A percentile compares a stretch with the other conserved stretches of the same genome.
These are phyloP conservation scores for Nemania abortiva DNA, from an alignment of 2,329 filamentous ascomycete genomes.

Conservation along the genomic window DNA sequence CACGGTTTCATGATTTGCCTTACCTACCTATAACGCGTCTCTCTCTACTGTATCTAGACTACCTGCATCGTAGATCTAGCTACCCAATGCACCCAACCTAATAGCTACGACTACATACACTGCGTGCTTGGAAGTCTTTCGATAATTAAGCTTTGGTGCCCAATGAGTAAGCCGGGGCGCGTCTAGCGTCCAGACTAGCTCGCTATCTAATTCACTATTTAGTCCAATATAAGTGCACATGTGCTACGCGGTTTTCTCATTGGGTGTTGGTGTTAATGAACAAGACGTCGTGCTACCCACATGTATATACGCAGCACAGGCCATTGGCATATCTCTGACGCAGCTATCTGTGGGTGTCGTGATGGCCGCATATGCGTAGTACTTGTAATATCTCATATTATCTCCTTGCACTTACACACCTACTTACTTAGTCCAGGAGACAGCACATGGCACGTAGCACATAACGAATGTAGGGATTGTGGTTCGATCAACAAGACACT, in stretches of 20 bases:
- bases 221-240: background rate
- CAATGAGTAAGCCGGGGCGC: background rate
- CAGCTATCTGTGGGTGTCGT: background rate
- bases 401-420: no score
- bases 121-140: background rate
- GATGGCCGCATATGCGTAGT: background rate
- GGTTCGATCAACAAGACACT: conserved; percentile 2
- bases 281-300: background rate
- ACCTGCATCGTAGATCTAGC: background rate
- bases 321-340: background rate
- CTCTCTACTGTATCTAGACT: no score
- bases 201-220: background rate
- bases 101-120: background rate
- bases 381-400: background rate
- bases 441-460: no score
- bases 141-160: background rate
- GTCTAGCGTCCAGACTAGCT: background rate
- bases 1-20: conserved; percentile 9
- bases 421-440: no score
- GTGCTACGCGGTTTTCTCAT: background rate
- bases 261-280: background rate
- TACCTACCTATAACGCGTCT: background rate
- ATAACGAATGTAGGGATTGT: background rate
- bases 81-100: no score
- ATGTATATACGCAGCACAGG: background rate